These are phyloP conservation scores for Austroboletus olivaceoglutinosus DNA, from an alignment of 1,284 basidiomycete species.

Conservation along the genomic window DNA sequence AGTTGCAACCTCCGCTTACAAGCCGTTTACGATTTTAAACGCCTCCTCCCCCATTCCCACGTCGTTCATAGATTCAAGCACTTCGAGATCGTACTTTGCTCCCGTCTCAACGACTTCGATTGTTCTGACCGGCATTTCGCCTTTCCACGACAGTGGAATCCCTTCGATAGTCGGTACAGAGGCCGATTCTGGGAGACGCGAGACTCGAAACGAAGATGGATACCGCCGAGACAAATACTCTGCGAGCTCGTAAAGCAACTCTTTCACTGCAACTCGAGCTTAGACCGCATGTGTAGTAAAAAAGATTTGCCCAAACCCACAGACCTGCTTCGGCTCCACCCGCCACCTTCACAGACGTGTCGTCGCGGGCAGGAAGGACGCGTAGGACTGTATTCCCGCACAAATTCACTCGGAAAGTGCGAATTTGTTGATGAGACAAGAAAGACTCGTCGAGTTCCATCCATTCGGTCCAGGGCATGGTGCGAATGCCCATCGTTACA, in stretches of 20 bases:
- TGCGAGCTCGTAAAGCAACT: conserved; percentile 62
- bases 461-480: conserved; percentile 68
- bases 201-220: conserved; percentile 54
- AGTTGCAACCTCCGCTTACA: conserved; percentile 44
- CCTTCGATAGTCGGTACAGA: conserved; percentile 35
- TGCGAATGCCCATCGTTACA: conserved; percentile 70
- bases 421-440: conserved; percentile 51
- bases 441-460: conserved; percentile 66
- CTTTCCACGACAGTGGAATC: conserved; percentile 46
- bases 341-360: conserved; percentile 46
- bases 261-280: conserved; percentile 46
- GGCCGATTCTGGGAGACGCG: conserved; percentile 36
- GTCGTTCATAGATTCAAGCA: conserved; percentile 31
- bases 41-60: conserved; percentile 48
- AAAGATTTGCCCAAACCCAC: conserved; percentile 16
- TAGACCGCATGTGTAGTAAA: not conserved
- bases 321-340: conserved; percentile 55
- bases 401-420: conserved; percentile 49
- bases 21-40: conserved; percentile 59
- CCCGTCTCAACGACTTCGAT: conserved; percentile 54
- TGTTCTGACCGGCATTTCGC: conserved; percentile 46
- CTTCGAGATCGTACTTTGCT: conserved; percentile 49
- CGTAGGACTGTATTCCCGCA: conserved; percentile 48
- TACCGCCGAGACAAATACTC: conserved; percentile 65
- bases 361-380: conserved; percentile 42